These are phyloP conservation scores for Allomyces macrogynus DNA, from an alignment of 192 early-diverging fungal species.

Conservation along the genomic window DNA sequence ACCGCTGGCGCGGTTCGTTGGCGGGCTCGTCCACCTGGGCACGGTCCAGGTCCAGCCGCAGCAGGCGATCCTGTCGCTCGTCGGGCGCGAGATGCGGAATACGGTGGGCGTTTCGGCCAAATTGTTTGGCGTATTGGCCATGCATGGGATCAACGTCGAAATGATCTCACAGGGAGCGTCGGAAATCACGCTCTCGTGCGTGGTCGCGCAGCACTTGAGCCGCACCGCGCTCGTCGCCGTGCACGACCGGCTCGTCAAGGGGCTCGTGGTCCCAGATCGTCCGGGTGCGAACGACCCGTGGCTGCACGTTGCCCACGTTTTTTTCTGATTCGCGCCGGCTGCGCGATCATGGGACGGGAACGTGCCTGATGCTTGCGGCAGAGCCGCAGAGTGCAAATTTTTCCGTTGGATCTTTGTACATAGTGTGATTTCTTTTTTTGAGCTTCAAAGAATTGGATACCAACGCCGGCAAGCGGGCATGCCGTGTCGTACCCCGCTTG, in stretches of 20 bases:
- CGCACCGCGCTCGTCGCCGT: conserved; percentile 63
- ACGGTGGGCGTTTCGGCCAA: conserved; percentile 84
- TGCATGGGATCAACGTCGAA: conserved; percentile 81
- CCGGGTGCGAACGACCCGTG: too few relatives aligned
- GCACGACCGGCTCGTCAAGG: conserved; percentile 43
- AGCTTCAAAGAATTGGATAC: too few relatives aligned
- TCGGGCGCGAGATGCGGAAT: conserved; percentile 90
- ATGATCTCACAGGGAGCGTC: conserved; percentile 98
- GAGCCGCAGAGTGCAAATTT: too few relatives aligned
- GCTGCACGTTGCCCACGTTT: too few relatives aligned
- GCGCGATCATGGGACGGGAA: too few relatives aligned
- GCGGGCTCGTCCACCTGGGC: conserved; percentile 56
- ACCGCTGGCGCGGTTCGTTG: conserved; percentile 58
- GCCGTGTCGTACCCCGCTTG: too few relatives aligned
- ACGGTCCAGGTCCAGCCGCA: conserved; percentile 64
- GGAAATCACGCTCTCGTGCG: conserved; percentile 96
- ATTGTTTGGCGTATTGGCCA: conserved; percentile 82
- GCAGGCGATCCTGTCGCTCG: conserved; percentile 93
- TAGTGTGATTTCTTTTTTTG: too few relatives aligned
- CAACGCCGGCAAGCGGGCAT: too few relatives aligned
- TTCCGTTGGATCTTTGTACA: too few relatives aligned
- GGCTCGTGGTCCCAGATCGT: not conserved
- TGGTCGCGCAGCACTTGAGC: conserved; percentile 57
- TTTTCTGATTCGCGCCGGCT: too few relatives aligned
- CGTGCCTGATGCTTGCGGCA: too few relatives aligned